Evolutionary conservation across 2,329 filamentous ascomycete species (phyloP).

Genomic region (Blastomyces parvus): DNA sequence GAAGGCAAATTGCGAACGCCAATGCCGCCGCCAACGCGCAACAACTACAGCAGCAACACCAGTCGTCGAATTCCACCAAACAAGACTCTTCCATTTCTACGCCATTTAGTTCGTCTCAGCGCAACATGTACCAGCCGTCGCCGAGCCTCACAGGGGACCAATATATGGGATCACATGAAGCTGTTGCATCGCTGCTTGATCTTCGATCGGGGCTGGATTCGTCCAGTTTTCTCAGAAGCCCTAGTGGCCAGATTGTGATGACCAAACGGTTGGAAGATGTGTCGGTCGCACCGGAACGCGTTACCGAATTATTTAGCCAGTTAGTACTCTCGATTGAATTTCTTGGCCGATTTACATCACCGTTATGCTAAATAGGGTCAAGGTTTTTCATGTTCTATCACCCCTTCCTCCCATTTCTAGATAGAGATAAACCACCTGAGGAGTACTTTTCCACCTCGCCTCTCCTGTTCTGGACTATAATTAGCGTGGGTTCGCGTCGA

Average conservation of each 20-base stretch:
- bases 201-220: slow-evolving; percentile 40
- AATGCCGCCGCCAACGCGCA: slow-evolving; percentile 21
- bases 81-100: slow-evolving; percentile 26
- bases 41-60: slow-evolving; percentile 22
- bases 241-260: slow-evolving; percentile 32
- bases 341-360: not conserved
- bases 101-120: slow-evolving; percentile 16
- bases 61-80: slow-evolving; percentile 23
- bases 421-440: slow-evolving; percentile 45
- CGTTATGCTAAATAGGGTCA: slow-evolving; percentile 5
- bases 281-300: slow-evolving; percentile 34
- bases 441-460: slow-evolving; percentile 50
- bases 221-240: slow-evolving; percentile 39
- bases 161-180: slow-evolving; percentile 41
- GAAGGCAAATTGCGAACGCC: slow-evolving; percentile 38
- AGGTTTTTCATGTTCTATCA: slow-evolving; percentile 58
- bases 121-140: slow-evolving; percentile 16
- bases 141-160: slow-evolving; percentile 29
- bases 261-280: slow-evolving; percentile 46
- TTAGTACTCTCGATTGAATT: slow-evolving; percentile 20
- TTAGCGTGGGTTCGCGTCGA: slow-evolving; percentile 53
- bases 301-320: slow-evolving; percentile 39
- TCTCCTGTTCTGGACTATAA: slow-evolving; percentile 60
- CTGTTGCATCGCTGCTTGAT: slow-evolving; percentile 43
- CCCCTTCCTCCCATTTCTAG: slow-evolving; percentile 55